Evolutionary conservation across 169 alveolate species (phyloP).

Genomic region (Eimeria necatrix): DNA sequence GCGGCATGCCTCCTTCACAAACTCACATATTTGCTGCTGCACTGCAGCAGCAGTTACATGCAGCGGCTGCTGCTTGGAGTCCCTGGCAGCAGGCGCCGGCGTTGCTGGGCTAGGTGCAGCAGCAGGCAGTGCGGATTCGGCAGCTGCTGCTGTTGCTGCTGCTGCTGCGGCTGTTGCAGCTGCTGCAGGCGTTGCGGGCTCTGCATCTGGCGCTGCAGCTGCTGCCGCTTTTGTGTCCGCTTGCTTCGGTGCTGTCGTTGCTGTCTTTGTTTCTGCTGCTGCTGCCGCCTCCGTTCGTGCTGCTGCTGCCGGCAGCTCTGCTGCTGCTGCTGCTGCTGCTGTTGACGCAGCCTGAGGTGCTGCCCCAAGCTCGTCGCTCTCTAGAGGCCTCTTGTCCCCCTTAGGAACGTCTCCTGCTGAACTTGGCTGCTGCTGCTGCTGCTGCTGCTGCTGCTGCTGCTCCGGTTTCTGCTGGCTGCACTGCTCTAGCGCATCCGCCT

Average conservation of each 20-base stretch:
- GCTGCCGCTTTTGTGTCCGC: background rate
- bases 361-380: too few species aligned
- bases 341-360: background rate
- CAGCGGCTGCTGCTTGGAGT: background rate
- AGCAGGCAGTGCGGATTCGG: background rate
- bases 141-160: slow-evolving; percentile 19
- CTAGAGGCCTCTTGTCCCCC: too few species aligned
- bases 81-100: too few species aligned
- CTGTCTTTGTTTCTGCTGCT: background rate
- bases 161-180: background rate
- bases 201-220: background rate
- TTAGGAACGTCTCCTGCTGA: too few species aligned
- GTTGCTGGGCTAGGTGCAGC: too few species aligned
- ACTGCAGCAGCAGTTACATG: background rate
- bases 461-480: too few species aligned
- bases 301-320: background rate
- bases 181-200: background rate
- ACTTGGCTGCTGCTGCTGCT: too few species aligned
- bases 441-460: too few species aligned
- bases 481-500: too few species aligned
- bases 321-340: background rate
- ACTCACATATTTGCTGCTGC: background rate
- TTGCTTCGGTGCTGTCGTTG: background rate
- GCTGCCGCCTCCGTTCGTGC: background rate
- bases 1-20: background rate